Evolutionary conservation across 345 rosid genomes (phyloP), one percentile per base, ranked within the genome.

Genomic region (Erysimum cheiranthoides): DNA sequence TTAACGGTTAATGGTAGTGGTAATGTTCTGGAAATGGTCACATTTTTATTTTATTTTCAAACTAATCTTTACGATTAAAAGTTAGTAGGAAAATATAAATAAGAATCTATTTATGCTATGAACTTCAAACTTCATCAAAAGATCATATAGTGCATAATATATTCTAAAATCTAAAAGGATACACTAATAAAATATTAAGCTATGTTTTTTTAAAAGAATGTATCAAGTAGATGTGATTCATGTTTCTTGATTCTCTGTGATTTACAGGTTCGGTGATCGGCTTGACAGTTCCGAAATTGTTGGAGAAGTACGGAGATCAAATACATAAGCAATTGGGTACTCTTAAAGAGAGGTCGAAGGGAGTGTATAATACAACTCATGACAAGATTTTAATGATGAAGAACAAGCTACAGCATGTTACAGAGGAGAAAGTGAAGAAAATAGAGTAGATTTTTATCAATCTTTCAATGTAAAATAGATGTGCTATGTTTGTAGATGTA

Each of bases 231-330:
- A 13, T 64, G 45, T 64, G 34, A 42, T 34, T 51, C 17, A 73
- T 54, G 30, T 32, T 5, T 13, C 2, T 45, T 64, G 2, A 25
- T 38, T 27, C 6, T 27, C 2, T 47, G 40, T 36, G 28, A 9
- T 10, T 17, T 53, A 11, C 13, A 75, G 79, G 74, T 50, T 18
- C 60, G 52, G 62, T 61, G 14, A 61, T 42, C 0, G 13, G 69
- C n/a, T 68, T 68, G 10, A 67, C 36, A 32, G 7, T 69, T 60
- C 79, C 79, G 1, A 68, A 61, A 28, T 6, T 76, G 45, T 76
- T 21, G 79, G 63, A 68, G 10, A 51, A 25, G 14, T 13, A 75
- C 1, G 30, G 68, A 60, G 63, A 61, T 30, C n/a, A 35, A 40
- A 61, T 61, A 60, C 27, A 68, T 17, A 75, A 50, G 39, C 47